phyloP scores from a whole-genome alignment of 345 rosid genomes.

The Mangifera indica region DNA sequence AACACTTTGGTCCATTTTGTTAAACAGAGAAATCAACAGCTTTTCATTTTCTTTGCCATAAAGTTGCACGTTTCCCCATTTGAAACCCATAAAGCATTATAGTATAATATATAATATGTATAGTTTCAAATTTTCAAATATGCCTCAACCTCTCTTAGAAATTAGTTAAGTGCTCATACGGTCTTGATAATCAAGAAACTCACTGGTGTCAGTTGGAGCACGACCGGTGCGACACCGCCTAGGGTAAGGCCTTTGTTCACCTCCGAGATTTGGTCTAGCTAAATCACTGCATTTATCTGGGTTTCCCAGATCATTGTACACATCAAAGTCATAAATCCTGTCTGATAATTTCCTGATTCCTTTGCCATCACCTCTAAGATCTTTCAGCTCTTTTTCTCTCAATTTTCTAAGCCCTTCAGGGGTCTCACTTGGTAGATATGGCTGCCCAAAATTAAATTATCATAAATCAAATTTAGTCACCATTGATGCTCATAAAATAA shows the following conservation, averaged over 20 bases:
- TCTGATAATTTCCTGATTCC: constrained; percentile 81
- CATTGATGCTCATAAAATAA: neutral
- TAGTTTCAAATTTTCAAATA: no score
- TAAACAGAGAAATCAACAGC: neutral
- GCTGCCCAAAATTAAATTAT: constrained; percentile 47
- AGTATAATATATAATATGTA: no score
- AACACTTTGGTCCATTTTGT: neutral
- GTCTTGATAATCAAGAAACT: neutral
- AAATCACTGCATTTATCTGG: constrained; percentile 69
- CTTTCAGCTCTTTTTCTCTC: constrained; percentile 68
- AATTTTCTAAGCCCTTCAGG: constrained; percentile 66
- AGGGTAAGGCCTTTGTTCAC: constrained; percentile 67
- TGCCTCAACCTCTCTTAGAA: no score
- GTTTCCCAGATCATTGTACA: constrained; percentile 92
- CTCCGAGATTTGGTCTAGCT: constrained; percentile 73
- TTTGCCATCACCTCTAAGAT: constrained; percentile 63
- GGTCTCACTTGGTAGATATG: constrained; percentile 79
- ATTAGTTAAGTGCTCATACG: no score
- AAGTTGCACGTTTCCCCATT: neutral
- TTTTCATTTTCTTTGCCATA: neutral
- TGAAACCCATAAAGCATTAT: neutral
- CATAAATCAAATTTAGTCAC: neutral
- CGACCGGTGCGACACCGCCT: constrained; percentile 97
- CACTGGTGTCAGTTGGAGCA: constrained; percentile 53
- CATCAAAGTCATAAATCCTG: constrained; percentile 73